Evolutionary conservation across 1,284 basidiomycete species (phyloP).

Genomic region (Anthracocystis panici-leucophaei): DNA sequence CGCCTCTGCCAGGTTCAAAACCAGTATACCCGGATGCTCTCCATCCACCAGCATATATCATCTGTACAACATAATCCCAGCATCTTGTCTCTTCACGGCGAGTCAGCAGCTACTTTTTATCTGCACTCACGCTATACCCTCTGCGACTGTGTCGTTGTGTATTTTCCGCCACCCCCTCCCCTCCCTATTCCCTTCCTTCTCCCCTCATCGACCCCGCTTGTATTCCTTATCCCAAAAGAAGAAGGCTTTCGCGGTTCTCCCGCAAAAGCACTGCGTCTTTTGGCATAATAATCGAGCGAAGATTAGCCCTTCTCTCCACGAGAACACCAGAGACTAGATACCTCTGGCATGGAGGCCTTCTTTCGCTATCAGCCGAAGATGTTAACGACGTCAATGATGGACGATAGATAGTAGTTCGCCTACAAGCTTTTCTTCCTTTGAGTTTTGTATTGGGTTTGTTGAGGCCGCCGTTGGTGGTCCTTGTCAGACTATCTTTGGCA

Average conservation of each 20-base stretch:
- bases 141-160: slow-evolving; percentile 9
- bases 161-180: not conserved
- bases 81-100: slow-evolving; percentile 10
- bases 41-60: slow-evolving; percentile 11
- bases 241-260: slow-evolving; percentile 21
- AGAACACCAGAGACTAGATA: slow-evolving; percentile 50
- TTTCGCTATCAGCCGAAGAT: slow-evolving; percentile 60
- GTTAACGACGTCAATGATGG: slow-evolving; percentile 50
- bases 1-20: not conserved
- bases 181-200: not conserved
- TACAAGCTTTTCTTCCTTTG: slow-evolving; percentile 10
- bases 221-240: slow-evolving; percentile 60
- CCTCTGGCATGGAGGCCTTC: slow-evolving; percentile 51
- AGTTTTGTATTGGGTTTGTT: not conserved
- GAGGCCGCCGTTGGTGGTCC: not conserved
- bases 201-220: slow-evolving; percentile 27
- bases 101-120: not conserved
- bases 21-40: slow-evolving; percentile 27
- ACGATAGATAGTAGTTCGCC: slow-evolving; percentile 59
- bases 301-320: slow-evolving; percentile 38
- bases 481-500: not conserved
- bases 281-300: slow-evolving; percentile 58
- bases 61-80: slow-evolving; percentile 37
- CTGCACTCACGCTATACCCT: slow-evolving; percentile 3
- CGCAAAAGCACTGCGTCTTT: slow-evolving; percentile 36